Conservation (phyloP, 108 stramenopile genomes). For the Fistulifera pelliculosa region DNA sequence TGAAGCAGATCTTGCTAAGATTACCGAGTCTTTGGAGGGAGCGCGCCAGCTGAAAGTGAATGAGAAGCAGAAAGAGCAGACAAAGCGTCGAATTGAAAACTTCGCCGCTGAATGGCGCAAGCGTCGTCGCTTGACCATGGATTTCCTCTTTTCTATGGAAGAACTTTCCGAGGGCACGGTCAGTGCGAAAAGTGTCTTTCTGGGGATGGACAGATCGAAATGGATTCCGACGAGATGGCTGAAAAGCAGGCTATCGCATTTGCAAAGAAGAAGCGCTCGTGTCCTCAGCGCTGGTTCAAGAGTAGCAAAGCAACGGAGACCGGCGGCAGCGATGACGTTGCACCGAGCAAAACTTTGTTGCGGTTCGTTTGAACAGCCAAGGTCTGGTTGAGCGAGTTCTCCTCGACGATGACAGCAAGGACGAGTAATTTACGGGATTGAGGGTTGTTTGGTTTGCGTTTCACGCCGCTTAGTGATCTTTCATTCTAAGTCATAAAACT, state of each 20-base stretch:
- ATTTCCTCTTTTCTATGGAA: slow-evolving; percentile 46
- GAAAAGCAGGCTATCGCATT: slow-evolving; percentile 17
- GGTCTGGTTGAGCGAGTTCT: slow-evolving; percentile 1
- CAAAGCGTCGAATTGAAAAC: slow-evolving; percentile 36
- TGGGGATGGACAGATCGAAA: slow-evolving; percentile 66
- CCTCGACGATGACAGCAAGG: neutral
- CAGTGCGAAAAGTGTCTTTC: slow-evolving; percentile 47
- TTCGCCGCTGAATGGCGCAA: slow-evolving; percentile 63
- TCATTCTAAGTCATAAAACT: neutral
- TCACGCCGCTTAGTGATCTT: too few relatives aligned
- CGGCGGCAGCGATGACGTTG: too few relatives aligned
- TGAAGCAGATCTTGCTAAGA: slow-evolving; percentile 26
- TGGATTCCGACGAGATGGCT: slow-evolving; percentile 61
- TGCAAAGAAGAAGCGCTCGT: too few relatives aligned
- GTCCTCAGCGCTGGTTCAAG: too few relatives aligned
- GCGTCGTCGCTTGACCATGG: slow-evolving; percentile 44
- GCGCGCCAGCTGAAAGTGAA: slow-evolving; percentile 41
- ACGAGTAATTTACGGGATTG: neutral
- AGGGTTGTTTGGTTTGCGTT: neutral
- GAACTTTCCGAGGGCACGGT: slow-evolving; percentile 56
- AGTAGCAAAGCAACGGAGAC: too few relatives aligned
- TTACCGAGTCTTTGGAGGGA: slow-evolving; percentile 38
- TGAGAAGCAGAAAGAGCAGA: slow-evolving; percentile 49
- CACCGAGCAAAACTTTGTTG: slow-evolving; percentile 4
- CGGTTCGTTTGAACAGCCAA: neutral